Conservation (phyloP, 2,329 filamentous ascomycete species). For the Fusarium algeriense region DNA sequence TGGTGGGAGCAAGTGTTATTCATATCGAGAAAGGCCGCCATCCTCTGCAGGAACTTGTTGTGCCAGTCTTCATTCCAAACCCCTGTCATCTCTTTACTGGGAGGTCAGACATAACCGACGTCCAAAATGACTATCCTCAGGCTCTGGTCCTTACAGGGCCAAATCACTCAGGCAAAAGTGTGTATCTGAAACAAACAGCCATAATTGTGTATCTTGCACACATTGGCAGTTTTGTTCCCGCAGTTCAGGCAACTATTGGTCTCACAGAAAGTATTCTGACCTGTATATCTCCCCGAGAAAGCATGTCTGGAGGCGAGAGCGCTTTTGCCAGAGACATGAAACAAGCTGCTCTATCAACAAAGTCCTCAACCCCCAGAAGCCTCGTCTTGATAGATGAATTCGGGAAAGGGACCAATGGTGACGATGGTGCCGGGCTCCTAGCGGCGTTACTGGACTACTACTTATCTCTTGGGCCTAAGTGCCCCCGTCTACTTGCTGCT, state of each 20-base stretch:
- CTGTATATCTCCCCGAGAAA: conserved; percentile 80
- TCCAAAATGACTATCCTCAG: conserved; percentile 53
- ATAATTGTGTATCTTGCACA: conserved; percentile 94
- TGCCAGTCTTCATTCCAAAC: conserved; percentile 86
- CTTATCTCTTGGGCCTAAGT: conserved; percentile 56
- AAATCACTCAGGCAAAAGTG: conserved; percentile 96
- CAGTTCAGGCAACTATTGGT: conserved; percentile 79
- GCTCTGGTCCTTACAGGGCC: conserved; percentile 89
- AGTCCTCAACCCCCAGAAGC: conserved; percentile 79
- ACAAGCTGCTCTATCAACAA: conserved; percentile 83
- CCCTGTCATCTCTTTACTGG: conserved; percentile 78
- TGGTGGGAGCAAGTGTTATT: conserved; percentile 78
- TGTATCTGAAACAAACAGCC: conserved; percentile 94
- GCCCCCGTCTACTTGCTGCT: conserved; percentile 70
- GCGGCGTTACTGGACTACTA: conserved; percentile 70
- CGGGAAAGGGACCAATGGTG: conserved; percentile 71
- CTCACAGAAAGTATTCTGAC: conserved; percentile 94
- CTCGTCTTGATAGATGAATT: conserved; percentile 96
- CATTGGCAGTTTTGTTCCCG: conserved; percentile 91
- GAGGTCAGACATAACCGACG: background rate
- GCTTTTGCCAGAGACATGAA: conserved; percentile 84
- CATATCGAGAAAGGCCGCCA: conserved; percentile 84
- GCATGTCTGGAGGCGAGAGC: conserved; percentile 69
- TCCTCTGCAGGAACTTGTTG: conserved; percentile 85
- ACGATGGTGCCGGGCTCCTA: conserved; percentile 70